A percentile compares a stretch with the other conserved stretches of the same genome.
Conservation (phyloP, 2,329 filamentous ascomycete genomes). For the Fusarium tuaranense region DNA sequence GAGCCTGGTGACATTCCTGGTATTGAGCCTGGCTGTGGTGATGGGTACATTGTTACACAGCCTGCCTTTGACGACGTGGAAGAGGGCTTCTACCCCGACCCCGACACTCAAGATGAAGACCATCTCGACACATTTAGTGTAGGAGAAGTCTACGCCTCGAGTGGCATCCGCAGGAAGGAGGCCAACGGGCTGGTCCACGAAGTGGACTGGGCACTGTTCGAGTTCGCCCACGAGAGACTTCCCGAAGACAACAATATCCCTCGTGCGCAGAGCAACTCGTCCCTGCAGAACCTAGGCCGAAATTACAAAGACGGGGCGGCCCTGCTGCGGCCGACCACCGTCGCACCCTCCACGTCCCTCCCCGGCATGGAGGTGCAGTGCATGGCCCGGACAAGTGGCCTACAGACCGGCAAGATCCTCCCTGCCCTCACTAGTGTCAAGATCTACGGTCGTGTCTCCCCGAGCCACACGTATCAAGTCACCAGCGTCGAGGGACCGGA, state of each 20-base stretch:
- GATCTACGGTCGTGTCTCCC: constrained; percentile 84
- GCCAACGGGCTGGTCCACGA: constrained; percentile 83
- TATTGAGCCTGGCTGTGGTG: constrained; percentile 78
- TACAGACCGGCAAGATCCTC: constrained; percentile 82
- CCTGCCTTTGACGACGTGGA: constrained; percentile 90
- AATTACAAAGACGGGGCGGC: constrained; percentile 45
- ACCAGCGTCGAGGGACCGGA: constrained; percentile 52
- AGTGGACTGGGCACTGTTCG: constrained; percentile 94
- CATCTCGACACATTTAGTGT: constrained; percentile 84
- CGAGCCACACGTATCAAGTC: constrained; percentile 77
- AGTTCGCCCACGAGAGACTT: constrained; percentile 77
- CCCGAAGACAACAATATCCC: constrained; percentile 80
- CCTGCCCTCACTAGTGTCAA: constrained; percentile 86
- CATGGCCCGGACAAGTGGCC: constrained; percentile 86
- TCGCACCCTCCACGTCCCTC: constrained; percentile 70
- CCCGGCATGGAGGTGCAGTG: constrained; percentile 86
- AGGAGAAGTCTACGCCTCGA: constrained; percentile 89
- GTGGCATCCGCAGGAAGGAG: constrained; percentile 83
- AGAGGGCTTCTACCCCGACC: constrained; percentile 83
- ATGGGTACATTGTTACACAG: constrained; percentile 87
- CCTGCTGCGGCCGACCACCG: constrained; percentile 65
- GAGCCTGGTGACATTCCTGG: constrained; percentile 83
- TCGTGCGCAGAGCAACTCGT: constrained; percentile 27
- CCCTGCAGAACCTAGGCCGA: constrained; percentile 14
- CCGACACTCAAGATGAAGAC: constrained; percentile 79